phyloP scores from a whole-genome alignment of 805 yeast species.

The Jamesozyma spencerorum region DNA sequence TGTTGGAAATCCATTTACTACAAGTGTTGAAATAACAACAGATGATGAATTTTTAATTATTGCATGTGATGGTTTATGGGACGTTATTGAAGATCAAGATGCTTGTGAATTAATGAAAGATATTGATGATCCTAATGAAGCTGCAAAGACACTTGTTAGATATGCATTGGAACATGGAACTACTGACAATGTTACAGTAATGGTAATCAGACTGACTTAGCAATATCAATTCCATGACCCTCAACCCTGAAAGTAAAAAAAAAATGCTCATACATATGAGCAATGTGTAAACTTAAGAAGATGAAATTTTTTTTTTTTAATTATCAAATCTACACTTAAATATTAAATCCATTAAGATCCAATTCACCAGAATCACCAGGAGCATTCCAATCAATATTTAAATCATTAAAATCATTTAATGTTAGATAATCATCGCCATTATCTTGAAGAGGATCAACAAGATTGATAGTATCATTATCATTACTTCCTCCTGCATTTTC shows the following conservation, averaged over 20 bases:
- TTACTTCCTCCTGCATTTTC: constrained; percentile 3
- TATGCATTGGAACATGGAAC: constrained; percentile 71
- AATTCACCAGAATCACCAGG: constrained; percentile 24
- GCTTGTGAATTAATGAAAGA: constrained; percentile 67
- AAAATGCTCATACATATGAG: no score
- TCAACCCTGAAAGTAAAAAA: no score
- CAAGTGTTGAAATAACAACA: constrained; percentile 61
- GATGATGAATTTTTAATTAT: constrained; percentile 72
- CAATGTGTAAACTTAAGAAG: no score
- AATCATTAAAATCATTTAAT: constrained; percentile 29
- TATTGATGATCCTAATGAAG: constrained; percentile 48
- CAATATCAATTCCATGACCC: no score
- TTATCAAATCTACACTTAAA: constrained; percentile 5
- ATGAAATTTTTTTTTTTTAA: no score
- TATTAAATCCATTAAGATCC: constrained; percentile 23
- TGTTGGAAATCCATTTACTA: constrained; percentile 85
- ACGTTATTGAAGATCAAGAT: constrained; percentile 73
- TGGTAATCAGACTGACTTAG: constrained; percentile 51
- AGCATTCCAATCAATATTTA: constrained; percentile 29
- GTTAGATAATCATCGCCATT: constrained; percentile 28
- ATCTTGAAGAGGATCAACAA: constrained; percentile 10
- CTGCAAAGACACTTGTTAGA: constrained; percentile 58
- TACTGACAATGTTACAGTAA: constrained; percentile 86
- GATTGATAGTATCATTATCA: constrained; percentile 1
- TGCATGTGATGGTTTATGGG: constrained; percentile 98